Percentiles rank a stretch among this genome's conserved stretches.
Conservation (phyloP, 1,284 basidiomycete species). For the Uromyces viciae-fabae region DNA sequence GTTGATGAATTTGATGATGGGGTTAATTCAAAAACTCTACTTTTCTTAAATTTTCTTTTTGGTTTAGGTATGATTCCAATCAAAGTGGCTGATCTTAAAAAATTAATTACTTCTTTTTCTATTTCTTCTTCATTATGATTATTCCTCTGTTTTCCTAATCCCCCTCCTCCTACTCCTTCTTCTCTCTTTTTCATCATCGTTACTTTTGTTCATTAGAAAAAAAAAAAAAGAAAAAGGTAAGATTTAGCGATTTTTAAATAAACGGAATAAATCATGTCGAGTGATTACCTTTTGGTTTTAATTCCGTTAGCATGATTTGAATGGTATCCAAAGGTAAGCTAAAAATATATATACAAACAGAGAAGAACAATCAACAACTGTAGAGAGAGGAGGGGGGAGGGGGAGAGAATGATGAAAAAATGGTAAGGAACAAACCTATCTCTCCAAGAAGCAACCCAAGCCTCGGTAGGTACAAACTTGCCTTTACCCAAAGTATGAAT, state of each 20-base stretch:
- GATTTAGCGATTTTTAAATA: too few relatives aligned
- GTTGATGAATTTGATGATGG: too few relatives aligned
- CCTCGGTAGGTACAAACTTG: conserved; percentile 32
- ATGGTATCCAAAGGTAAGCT: conserved; percentile 43
- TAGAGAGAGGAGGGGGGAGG: background rate
- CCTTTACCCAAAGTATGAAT: conserved; percentile 26
- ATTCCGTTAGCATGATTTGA: conserved; percentile 41
- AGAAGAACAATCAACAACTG: background rate
- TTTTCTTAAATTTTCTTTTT: background rate
- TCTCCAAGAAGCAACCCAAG: conserved; percentile 45
- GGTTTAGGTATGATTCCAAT: conserved; percentile 28
- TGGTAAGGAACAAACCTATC: conserved; percentile 23
- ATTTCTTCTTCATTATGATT: background rate
- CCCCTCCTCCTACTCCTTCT: background rate
- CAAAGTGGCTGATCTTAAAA: conserved; percentile 32
- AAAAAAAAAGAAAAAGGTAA: background rate
- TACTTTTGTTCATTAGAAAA: background rate
- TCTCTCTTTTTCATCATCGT: background rate
- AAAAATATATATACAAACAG: background rate
- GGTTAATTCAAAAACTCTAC: conserved; percentile 4
- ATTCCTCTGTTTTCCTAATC: background rate
- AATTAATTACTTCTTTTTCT: background rate
- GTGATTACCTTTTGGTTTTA: conserved; percentile 42
- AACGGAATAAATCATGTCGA: background rate
- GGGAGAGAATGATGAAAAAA: background rate